Evolutionary conservation across 352 stramenopile genomes (phyloP).

Genomic region (Peronosclerospora sorghi): DNA sequence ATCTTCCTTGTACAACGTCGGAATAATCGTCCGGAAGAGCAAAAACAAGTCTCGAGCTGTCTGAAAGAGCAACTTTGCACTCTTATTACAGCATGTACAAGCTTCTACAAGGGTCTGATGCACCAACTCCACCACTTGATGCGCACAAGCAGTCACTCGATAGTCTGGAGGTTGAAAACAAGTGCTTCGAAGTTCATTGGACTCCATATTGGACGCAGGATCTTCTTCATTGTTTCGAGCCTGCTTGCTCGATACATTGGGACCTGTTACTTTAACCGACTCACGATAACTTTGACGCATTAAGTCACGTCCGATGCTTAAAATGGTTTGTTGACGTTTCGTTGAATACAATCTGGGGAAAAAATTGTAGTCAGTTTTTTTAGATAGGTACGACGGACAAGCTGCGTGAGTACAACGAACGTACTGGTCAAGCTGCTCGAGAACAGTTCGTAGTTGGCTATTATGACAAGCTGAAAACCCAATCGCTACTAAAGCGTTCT

Average conservation of each 20-base stretch:
- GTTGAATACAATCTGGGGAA: slow-evolving; percentile 48
- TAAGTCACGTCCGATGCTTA: slow-evolving; percentile 35
- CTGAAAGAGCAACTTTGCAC: slow-evolving; percentile 58
- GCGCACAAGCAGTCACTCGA: slow-evolving; percentile 37
- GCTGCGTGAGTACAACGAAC: slow-evolving; percentile 4
- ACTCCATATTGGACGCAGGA: background rate
- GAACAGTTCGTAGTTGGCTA: slow-evolving; percentile 46
- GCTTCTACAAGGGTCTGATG: slow-evolving; percentile 59
- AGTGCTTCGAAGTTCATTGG: slow-evolving; percentile 33
- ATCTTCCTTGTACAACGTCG: slow-evolving; percentile 52
- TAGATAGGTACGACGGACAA: background rate
- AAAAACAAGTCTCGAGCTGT: slow-evolving; percentile 68
- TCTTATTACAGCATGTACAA: slow-evolving; percentile 29
- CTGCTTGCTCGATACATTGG: background rate
- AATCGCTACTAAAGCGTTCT: slow-evolving; percentile 34
- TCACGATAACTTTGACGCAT: slow-evolving; percentile 54
- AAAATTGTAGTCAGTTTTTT: background rate
- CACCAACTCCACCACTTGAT: slow-evolving; percentile 48
- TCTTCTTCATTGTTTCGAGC: background rate
- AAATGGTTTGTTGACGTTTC: slow-evolving; percentile 50
- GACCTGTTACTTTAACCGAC: slow-evolving; percentile 32
- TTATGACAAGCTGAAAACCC: slow-evolving; percentile 39
- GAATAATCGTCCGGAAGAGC: slow-evolving; percentile 55
- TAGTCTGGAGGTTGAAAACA: slow-evolving; percentile 62
- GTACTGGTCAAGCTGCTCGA: slow-evolving; percentile 53